A percentile compares a stretch with the other conserved stretches of the same genome.
phyloP scores from a whole-genome alignment of 805 yeast species.

The Pichia paraexigua region DNA sequence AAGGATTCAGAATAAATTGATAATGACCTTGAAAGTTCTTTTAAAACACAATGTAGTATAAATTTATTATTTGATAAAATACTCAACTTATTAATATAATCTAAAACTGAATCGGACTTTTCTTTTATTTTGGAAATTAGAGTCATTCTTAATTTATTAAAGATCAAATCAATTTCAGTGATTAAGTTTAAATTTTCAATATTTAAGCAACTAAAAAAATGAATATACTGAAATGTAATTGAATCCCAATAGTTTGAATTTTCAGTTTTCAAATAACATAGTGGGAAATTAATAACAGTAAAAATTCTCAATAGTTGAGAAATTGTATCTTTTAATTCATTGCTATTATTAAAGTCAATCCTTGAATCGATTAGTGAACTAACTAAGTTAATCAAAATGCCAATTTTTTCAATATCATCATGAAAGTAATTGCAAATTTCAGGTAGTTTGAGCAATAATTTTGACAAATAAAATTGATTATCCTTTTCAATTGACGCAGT shows the following conservation, averaged over 20 bases:
- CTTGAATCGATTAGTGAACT: neutral
- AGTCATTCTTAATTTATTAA: slow-evolving; percentile 10
- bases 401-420: slow-evolving; percentile 11
- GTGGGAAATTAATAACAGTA: slow-evolving; percentile 9
- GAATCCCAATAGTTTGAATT: slow-evolving; percentile 17
- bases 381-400: slow-evolving; percentile 2
- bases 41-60: neutral
- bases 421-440: slow-evolving; percentile 8
- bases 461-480: slow-evolving; percentile 12
- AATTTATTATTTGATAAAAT: slow-evolving; percentile 1
- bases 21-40: neutral
- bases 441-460: slow-evolving; percentile 9
- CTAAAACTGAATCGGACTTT: neutral
- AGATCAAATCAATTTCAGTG: slow-evolving; percentile 15
- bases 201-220: slow-evolving; percentile 14
- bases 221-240: slow-evolving; percentile 12
- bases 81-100: slow-evolving; percentile 4
- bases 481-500: neutral
- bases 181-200: slow-evolving; percentile 13
- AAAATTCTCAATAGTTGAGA: slow-evolving; percentile 4
- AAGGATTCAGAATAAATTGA: neutral
- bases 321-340: neutral
- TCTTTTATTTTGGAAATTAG: slow-evolving; percentile 1
- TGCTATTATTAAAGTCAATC: neutral
- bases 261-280: neutral